Percentiles rank a stretch among this genome's conserved stretches.
phyloP scores from a whole-genome alignment of 371 early-diverging fungal genomes.

The Fennellomyces sp. region DNA sequence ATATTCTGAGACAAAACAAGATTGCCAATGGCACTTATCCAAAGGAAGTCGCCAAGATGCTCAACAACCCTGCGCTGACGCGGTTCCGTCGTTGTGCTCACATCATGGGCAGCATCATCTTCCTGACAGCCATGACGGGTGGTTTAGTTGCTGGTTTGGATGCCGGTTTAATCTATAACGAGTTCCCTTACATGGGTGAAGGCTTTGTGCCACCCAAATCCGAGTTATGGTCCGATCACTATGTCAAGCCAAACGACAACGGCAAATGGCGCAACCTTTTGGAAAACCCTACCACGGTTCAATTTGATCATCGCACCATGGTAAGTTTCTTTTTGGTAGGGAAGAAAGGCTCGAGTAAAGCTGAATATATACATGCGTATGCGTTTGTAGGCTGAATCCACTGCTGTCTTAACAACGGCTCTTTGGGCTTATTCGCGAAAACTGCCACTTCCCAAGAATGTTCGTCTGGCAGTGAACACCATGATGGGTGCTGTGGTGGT shows the following conservation, averaged over 20 bases:
- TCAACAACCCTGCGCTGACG: slow-evolving; percentile 60
- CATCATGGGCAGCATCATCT: slow-evolving; percentile 68
- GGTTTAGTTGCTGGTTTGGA: slow-evolving; percentile 98
- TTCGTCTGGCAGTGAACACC: slow-evolving; percentile 68
- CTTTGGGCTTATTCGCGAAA: slow-evolving; percentile 76
- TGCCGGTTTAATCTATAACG: slow-evolving; percentile 95
- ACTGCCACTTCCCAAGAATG: slow-evolving; percentile 71
- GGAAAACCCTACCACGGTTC: slow-evolving; percentile 94
- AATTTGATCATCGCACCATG: slow-evolving; percentile 91
- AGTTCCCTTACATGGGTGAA: slow-evolving; percentile 93
- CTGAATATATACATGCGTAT: too few species aligned
- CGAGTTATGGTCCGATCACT: slow-evolving; percentile 72
- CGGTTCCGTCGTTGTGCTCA: slow-evolving; percentile 66
- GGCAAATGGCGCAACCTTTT: slow-evolving; percentile 84
- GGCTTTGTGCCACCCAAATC: slow-evolving; percentile 69
- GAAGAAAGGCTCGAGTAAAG: too few species aligned
- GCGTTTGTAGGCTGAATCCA: slow-evolving; percentile 72
- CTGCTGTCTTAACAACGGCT: slow-evolving; percentile 70
- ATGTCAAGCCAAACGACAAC: slow-evolving; percentile 53
- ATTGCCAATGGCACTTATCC: slow-evolving; percentile 58
- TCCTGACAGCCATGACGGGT: slow-evolving; percentile 89
- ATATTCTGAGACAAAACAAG: slow-evolving; percentile 67
- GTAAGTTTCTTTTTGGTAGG: slow-evolving; percentile 39
- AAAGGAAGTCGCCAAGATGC: slow-evolving; percentile 32
- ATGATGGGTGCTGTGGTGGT: slow-evolving; percentile 75